These are phyloP conservation scores for Pseudogymnoascus sp. DNA, from an alignment of 2,329 filamentous ascomycete genomes.

Conservation along the genomic window DNA sequence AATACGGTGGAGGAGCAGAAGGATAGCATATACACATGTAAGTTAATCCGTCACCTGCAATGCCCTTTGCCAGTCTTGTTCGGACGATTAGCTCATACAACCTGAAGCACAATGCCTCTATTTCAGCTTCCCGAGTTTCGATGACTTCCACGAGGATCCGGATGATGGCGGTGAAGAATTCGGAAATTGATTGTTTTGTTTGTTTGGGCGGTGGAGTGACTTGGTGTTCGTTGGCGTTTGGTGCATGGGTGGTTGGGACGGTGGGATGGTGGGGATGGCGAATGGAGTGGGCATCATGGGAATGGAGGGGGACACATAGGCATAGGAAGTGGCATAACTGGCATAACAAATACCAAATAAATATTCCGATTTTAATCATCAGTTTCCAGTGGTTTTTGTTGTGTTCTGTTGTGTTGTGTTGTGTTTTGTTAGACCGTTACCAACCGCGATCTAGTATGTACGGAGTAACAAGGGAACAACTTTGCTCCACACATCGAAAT, in stretches of 20 bases:
- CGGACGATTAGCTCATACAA: background rate
- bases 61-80: background rate
- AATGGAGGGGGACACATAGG: background rate
- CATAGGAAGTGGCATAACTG: background rate
- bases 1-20: slow-evolving; percentile 7
- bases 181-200: slow-evolving; percentile 8
- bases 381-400: background rate
- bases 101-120: slow-evolving; percentile 35
- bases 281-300: background rate
- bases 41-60: background rate
- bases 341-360: slow-evolving; percentile 5
- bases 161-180: slow-evolving; percentile 23
- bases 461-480: background rate
- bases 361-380: background rate
- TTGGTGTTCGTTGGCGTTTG: background rate
- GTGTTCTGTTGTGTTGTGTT: background rate
- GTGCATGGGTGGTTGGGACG: background rate
- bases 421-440: background rate
- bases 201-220: slow-evolving; percentile 4
- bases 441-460: background rate
- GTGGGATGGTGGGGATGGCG: background rate
- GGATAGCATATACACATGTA: background rate
- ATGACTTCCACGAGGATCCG: slow-evolving; percentile 51
- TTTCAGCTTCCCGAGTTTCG: slow-evolving; percentile 67
- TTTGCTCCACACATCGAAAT: background rate